phyloP scores from a whole-genome alignment of 768 basidiomycete species.

The Russula lepida region DNA sequence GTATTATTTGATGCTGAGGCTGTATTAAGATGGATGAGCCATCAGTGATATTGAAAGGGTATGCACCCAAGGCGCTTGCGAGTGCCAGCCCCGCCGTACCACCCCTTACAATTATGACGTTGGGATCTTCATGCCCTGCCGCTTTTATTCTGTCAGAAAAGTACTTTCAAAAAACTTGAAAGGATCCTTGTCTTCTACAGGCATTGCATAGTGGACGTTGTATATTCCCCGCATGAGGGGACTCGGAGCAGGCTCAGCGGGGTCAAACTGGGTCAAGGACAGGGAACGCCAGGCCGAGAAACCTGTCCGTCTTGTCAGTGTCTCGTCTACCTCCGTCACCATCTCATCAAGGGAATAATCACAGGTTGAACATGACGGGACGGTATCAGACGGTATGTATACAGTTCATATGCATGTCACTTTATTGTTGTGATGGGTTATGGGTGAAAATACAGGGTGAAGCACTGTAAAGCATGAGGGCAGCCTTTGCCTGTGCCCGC shows the following conservation, averaged over 20 bases:
- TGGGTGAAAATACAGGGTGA: no score
- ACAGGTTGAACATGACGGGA: no score
- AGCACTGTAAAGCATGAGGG: no score
- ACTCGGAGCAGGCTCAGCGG: no score
- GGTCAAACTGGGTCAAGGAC: no score
- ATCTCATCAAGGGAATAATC: no score
- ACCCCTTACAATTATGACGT: slow-evolving; percentile 91
- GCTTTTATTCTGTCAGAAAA: background rate
- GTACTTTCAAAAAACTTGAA: background rate
- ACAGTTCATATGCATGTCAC: no score
- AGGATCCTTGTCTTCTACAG: background rate
- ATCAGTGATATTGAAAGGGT: background rate
- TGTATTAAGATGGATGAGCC: slow-evolving; percentile 3
- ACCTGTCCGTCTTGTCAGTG: no score
- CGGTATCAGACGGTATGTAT: no score
- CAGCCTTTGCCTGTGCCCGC: no score
- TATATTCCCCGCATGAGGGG: background rate
- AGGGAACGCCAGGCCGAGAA: background rate
- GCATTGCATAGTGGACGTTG: background rate
- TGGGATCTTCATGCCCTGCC: slow-evolving; percentile 42
- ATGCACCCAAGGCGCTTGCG: slow-evolving; percentile 74
- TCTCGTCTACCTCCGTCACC: no score
- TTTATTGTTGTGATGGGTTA: no score
- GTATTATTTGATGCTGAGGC: slow-evolving; percentile 43
- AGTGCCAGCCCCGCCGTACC: slow-evolving; percentile 89